Base-by-base conservation (phyloP, 352 stramenopile species). In the Sclerospora graminicola region DNA sequence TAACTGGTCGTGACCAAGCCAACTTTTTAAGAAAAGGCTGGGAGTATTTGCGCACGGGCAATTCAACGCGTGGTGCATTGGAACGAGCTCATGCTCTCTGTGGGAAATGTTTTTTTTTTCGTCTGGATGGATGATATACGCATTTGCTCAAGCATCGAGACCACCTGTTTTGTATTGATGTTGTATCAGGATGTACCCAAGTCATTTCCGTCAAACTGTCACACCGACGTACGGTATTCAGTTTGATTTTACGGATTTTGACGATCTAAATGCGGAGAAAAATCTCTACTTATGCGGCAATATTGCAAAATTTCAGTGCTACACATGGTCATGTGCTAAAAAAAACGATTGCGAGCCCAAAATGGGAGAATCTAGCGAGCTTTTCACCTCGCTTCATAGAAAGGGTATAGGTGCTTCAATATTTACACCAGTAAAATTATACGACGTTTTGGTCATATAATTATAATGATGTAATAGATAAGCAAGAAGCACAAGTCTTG, bases 1-100 rank as follows among this genome's bases (percentile, higher is more conserved):
- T 91, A 30, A 59, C 82, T 45, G 77, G 79, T 60, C 69, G 71
- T 14, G 57, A 69, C 20, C 81, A 94, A 36, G 56, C 61, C 46
- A 96, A 66, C 71, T 97, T 70, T 57, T 98, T 79, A 46, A 94
- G 95, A 40, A 97, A 97, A 60, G 96, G 97, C 40, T 97, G 82
- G 74, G 88, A 89, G 51, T 98, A 97, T 72, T 95, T 83, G 59
- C 84, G 92, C 41, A 80, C 96, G 40, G 95, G 83, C 57, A 98
- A 98, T 67, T 93, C 93, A n/a, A 98, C 93, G 16, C 95, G 74
- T 29, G 81, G 94, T 40, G 80, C 97, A 8, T 75, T 98, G 10
- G 95, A 98, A 63, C 84, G 72, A 33, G 78, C 87, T n/a, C 79
- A 96, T 35, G 84, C 92, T 2, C 72, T 84, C 6, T 82, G 96